Evolutionary conservation across 2,329 filamentous ascomycete genomes (phyloP).

Genomic region (Blumeria hordei): DNA sequence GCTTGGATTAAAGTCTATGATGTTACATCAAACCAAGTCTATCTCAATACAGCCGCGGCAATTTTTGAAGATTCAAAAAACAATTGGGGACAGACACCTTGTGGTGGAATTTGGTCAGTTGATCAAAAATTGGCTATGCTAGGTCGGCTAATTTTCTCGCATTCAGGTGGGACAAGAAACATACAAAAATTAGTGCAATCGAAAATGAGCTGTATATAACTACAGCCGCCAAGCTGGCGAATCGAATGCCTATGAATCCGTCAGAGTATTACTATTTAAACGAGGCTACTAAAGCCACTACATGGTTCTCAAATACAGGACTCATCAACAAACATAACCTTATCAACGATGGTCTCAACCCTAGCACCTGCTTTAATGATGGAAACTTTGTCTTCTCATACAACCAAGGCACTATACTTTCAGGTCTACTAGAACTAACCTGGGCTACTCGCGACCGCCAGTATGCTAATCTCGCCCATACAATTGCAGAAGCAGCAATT

Average conservation of each 20-base stretch:
- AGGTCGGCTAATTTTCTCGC: background rate
- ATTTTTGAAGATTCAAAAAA: constrained; percentile 32
- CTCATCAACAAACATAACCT: constrained; percentile 23
- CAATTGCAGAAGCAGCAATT: constrained; percentile 31
- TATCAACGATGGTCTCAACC: constrained; percentile 27
- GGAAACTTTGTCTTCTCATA: constrained; percentile 23
- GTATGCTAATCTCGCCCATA: constrained; percentile 23
- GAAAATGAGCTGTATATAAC: constrained; percentile 31
- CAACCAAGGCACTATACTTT: constrained; percentile 36
- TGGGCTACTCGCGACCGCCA: constrained; percentile 13
- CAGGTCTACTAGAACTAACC: constrained; percentile 26
- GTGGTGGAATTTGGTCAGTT: constrained; percentile 24
- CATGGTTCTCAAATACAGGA: constrained; percentile 24
- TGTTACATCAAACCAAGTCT: constrained; percentile 24
- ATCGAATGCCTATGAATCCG: constrained; percentile 26
- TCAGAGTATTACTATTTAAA: constrained; percentile 24
- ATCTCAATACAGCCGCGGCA: constrained; percentile 25
- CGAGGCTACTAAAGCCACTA: constrained; percentile 15
- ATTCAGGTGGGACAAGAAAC: constrained; percentile 26
- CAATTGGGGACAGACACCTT: constrained; percentile 24
- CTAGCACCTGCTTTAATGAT: constrained; percentile 24
- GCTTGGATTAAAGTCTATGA: constrained; percentile 32
- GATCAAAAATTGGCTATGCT: too few relatives aligned
- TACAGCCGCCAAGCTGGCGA: constrained; percentile 29
- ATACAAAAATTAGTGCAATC: constrained; percentile 28